Evolutionary conservation across 208 protist species (phyloP), one percentile per base, ranked within the genome.

Genomic region (Trypanosoma boissoni): DNA sequence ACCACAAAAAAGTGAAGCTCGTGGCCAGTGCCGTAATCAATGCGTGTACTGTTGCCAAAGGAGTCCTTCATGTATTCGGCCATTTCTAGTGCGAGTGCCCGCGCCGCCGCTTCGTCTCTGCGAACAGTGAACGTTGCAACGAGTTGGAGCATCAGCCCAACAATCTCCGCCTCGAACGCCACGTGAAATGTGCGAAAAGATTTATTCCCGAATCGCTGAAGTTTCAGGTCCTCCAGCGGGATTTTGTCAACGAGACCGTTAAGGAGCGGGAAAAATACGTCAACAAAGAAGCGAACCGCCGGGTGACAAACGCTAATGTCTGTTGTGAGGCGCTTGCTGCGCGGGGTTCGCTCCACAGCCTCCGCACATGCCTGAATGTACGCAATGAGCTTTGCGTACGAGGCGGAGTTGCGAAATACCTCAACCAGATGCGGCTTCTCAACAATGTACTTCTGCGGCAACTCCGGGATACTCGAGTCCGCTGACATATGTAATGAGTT

Each of bases 1-100:
- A 95, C 94, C 3, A 86, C 78, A 27, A 98, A 86, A 72, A 99
- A 99, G 58, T 96, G 80, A n/a, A 97, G 56, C 74, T 99, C 98
- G 65, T 99, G 98, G 18, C 98, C 98, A 7, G 96, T 99, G 51
- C 98, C 98, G 70, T 99, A 99, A 78, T 99, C 98, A 5, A 99
- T 97, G 37, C 98, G 87, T 2, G 76, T 92, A 23, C 63, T 48
- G 65, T 99, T 98, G 2, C 98, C 98, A 49, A 99, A 99, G 28
- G 80, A 58, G 48, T 97, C 91, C 37, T 74, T 61, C 7, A 98
- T 59, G 74, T 99, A 99, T 14, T 66, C 66, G 2, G 60, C 65
- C 9, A 99, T 27, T 75, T 99, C 97, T 31, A 53, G 56, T 27
- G 76, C 80, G 29, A 90, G 46, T 24, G 20, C 21, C 14, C 53